Evolutionary conservation across 2,329 filamentous ascomycete species (phyloP).

Genomic region (Colletotrichum agaves): DNA sequence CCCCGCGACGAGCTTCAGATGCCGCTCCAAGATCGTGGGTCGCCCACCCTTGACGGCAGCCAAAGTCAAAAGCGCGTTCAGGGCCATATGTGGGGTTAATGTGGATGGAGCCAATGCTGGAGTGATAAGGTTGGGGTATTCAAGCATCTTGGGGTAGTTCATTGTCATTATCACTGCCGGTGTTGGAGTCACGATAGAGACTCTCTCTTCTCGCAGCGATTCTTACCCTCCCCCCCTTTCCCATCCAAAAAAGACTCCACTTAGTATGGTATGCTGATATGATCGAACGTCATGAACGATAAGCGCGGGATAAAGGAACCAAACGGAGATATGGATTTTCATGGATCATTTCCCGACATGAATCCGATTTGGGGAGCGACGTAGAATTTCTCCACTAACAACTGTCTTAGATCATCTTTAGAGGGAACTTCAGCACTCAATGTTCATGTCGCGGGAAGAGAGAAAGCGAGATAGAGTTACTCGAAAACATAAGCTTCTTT

Average conservation of each 20-base stretch:
- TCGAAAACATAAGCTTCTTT: no score
- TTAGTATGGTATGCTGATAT: background rate
- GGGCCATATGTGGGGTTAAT: slow-evolving; percentile 16
- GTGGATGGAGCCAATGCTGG: background rate
- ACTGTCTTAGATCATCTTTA: no score
- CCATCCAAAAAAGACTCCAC: slow-evolving; percentile 13
- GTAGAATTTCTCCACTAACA: no score
- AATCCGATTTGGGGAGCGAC: no score
- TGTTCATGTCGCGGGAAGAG: no score
- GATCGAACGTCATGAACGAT: background rate
- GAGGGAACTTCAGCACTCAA: no score
- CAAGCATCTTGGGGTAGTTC: slow-evolving; percentile 17
- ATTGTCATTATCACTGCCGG: background rate
- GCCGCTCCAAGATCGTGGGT: slow-evolving; percentile 34
- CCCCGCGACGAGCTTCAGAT: slow-evolving; percentile 32
- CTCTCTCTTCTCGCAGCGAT: background rate
- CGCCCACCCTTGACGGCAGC: slow-evolving; percentile 8
- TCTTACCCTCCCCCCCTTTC: no score
- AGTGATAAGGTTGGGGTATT: slow-evolving; percentile 36
- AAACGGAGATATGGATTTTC: background rate
- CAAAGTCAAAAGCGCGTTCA: slow-evolving; percentile 20
- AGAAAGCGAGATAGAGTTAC: no score
- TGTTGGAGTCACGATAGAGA: slow-evolving; percentile 2
- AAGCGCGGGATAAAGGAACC: slow-evolving; percentile 1
- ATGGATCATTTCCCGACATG: no score